Evolutionary conservation across 441 rosid species (phyloP).

Genomic region (Biscutella laevigata): DNA sequence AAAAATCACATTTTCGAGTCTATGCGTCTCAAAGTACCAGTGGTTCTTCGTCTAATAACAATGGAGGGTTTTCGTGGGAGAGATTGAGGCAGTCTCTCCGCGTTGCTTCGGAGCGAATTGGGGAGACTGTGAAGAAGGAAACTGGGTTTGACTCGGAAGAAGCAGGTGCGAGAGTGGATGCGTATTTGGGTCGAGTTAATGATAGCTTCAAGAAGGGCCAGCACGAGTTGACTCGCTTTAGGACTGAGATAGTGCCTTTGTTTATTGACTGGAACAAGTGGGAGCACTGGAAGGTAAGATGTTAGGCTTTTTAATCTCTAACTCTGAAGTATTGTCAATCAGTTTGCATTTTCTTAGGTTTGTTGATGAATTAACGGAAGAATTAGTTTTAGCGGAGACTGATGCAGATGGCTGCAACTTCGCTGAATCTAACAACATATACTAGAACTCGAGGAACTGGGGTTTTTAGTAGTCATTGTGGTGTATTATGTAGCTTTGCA

Average conservation of each 20-base stretch:
- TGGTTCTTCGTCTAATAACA: constrained; percentile 31
- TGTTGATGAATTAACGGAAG: neutral
- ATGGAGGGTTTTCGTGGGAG: constrained; percentile 53
- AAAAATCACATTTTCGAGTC: constrained; percentile 30
- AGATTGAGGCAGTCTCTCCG: constrained; percentile 37
- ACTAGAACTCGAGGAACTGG: neutral
- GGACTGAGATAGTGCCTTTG: constrained; percentile 41
- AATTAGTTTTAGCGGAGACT: neutral
- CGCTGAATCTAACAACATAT: neutral
- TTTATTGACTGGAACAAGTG: constrained; percentile 70
- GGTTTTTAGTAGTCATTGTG: neutral
- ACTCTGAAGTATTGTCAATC: neutral
- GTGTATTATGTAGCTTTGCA: neutral
- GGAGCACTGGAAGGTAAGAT: constrained; percentile 81
- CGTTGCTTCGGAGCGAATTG: constrained; percentile 45
- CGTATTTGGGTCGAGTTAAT: constrained; percentile 34
- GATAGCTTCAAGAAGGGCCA: constrained; percentile 32
- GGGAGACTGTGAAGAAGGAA: constrained; percentile 59
- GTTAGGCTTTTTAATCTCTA: neutral
- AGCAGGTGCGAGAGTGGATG: constrained; percentile 35
- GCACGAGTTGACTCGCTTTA: constrained; percentile 37
- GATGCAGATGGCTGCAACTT: neutral
- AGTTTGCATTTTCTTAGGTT: neutral
- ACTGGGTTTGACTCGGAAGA: constrained; percentile 54
- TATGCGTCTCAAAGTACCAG: constrained; percentile 36